phyloP scores from a whole-genome alignment of 1,284 basidiomycete species.

The Fomes fomentarius region DNA sequence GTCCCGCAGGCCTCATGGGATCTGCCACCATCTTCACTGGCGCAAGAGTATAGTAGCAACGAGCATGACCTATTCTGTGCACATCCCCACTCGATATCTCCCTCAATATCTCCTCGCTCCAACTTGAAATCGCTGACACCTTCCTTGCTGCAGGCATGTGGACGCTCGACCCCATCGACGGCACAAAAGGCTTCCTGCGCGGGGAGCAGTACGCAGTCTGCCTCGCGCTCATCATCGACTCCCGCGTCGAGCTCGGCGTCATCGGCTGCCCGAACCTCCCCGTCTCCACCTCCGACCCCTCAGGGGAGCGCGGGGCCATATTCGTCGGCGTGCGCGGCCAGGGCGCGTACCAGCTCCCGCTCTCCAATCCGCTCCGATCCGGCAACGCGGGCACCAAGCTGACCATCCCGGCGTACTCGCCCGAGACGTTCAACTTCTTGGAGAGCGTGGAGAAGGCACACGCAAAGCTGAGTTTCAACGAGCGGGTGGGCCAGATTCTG shows the following conservation, averaged over 20 bases:
- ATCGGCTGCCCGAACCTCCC: slow-evolving; percentile 96
- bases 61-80: too few species aligned
- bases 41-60: too few species aligned
- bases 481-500: slow-evolving; percentile 72
- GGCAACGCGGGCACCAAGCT: slow-evolving; percentile 49
- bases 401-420: slow-evolving; percentile 47
- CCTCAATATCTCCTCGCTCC: too few species aligned
- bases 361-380: slow-evolving; percentile 25
- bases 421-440: slow-evolving; percentile 70
- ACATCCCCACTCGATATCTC: too few species aligned
- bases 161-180: slow-evolving; percentile 93
- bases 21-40: too few species aligned
- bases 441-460: slow-evolving; percentile 96
- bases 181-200: slow-evolving; percentile 94
- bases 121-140: background rate
- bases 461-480: slow-evolving; percentile 85
- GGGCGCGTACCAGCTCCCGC: slow-evolving; percentile 74
- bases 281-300: slow-evolving; percentile 56
- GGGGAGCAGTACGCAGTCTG: slow-evolving; percentile 98
- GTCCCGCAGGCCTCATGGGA: too few species aligned
- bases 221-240: slow-evolving; percentile 87
- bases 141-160: slow-evolving; percentile 64
- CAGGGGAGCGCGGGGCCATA: slow-evolving; percentile 73
- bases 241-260: slow-evolving; percentile 85
- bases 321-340: slow-evolving; percentile 86